phyloP scores from a whole-genome alignment of 345 rosid species.

The Bruguiera sexangula region DNA sequence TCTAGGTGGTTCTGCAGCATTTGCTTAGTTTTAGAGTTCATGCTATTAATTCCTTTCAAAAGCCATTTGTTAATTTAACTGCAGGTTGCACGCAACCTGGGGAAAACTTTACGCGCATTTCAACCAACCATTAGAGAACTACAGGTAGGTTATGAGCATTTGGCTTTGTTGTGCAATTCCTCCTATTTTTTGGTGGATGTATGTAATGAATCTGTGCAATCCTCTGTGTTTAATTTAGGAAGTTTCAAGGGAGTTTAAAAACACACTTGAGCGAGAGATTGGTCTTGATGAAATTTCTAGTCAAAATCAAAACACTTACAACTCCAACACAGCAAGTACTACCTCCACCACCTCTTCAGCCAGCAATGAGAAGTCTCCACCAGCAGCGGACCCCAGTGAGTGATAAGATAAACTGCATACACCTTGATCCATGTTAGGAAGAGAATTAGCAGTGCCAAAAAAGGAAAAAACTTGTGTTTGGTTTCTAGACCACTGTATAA shows the following conservation, averaged over 20 bases:
- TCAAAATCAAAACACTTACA: slow-evolving; percentile 35
- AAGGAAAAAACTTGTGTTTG: neutral
- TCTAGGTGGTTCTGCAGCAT: slow-evolving; percentile 5
- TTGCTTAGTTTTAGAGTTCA: neutral
- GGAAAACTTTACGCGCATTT: slow-evolving; percentile 84
- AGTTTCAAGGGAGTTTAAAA: slow-evolving; percentile 92
- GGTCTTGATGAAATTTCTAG: slow-evolving; percentile 64
- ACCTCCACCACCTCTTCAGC: slow-evolving; percentile 41
- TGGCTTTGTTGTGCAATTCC: neutral
- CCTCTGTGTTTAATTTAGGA: slow-evolving; percentile 39
- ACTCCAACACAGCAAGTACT: slow-evolving; percentile 37
- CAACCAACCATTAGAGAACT: slow-evolving; percentile 90
- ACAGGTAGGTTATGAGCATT: neutral
- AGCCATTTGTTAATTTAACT: slow-evolving; percentile 6
- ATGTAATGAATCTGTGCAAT: neutral
- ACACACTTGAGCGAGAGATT: slow-evolving; percentile 86
- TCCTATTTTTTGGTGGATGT: neutral
- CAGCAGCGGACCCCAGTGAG: slow-evolving; percentile 56
- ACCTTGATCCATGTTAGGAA: too few relatives aligned
- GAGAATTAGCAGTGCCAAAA: neutral
- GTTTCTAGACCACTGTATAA: neutral
- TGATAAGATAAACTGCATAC: slow-evolving; percentile 5
- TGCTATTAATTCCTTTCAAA: neutral
- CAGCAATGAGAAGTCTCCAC: slow-evolving; percentile 34
- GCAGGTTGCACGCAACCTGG: slow-evolving; percentile 91